Base-by-base conservation (phyloP, 2,329 filamentous ascomycete genomes). In the Ilyonectria sp. region DNA sequence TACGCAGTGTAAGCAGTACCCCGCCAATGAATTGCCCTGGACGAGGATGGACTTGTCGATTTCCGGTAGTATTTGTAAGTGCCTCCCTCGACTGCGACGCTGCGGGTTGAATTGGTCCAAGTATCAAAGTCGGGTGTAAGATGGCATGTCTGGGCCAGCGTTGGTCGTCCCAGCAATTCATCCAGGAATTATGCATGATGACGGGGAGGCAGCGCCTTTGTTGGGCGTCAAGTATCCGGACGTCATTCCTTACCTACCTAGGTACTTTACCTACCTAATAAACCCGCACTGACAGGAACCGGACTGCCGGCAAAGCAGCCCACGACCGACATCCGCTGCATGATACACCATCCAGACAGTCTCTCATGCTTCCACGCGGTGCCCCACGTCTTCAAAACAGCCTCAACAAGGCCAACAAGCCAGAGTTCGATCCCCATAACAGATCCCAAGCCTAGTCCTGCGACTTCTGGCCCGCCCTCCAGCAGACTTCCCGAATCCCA, bases 1-100 rank as follows among this genome's bases (percentile, higher is more conserved):
- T 23, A 33, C 31, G 40, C 33, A 63, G 44, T 53, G 31, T 62
- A 52, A 37, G 60, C 72, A 74, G 70, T 71, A 69, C 73, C 73
- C 73, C 73, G 73, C 73, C 71, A 69, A 75, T 73, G 58, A 69
- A 57, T 61, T 33, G 49, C 37, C 37, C 49, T 29, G 37, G 47
- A 19, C 46, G 49, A 46, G 35, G 46, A 26, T 58, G 57, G 59
- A 54, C 55, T 67, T 70, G 71, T 65, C 68, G 61, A 66, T 68
- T 69, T 64, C 54, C 57, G 65, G 60, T 49, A 55, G 53, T 37
- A 31, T 31, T 15, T 35, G 29, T 35, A 53, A 53, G 50, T 35
- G 10, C 47, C 33, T 43, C 31, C 47, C 33, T 43, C 31, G 44
- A 29, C 44, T 50, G 15, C 13, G 49, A 35, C 50, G 40, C 29